Evolutionary conservation across 2,329 filamentous ascomycete species (phyloP), one percentile per base, ranked within the genome.

Genomic region (Exophiala calicioides): DNA sequence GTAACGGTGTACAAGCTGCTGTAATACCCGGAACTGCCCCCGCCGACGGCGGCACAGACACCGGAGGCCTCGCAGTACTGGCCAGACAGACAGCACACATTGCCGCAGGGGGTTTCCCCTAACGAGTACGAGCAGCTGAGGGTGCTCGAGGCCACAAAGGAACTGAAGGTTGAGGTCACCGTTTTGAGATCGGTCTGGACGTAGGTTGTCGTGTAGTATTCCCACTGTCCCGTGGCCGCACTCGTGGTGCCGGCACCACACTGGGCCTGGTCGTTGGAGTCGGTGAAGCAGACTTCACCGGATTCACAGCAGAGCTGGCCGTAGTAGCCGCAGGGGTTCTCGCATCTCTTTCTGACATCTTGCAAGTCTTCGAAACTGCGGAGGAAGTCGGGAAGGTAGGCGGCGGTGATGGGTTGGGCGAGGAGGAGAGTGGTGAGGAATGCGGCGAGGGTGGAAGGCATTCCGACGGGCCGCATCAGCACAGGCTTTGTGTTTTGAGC

Each of bases 201-300:
- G 57, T 68, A 81, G 4, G 76, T 80, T 2, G 77, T 77, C 13
- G 80, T 84, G 58, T 69, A 79, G 63, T 75, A 76, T 52, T 75
- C 61, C 77, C 78, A 82, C 10, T 60, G 59, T 42, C 58, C 65
- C 31, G 52, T 59, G 40, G 54, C 53, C n/a, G 45, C 24, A 8
- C 54, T 58, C 5, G 56, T 58, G 3, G 46, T 39, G 41, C 56
- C 55, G 19, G 57, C 57, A 23, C 61, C 59, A 58, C 77, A 80
- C 53, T 70, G 66, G 29, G 77, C 77, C 61, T 78, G 65, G 48
- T 69, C 64, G 49, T 64, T 65, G 48, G 64, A 56, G 59, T 78
- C 73, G 45, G 77, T 79, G 56, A 66, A 70, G 65, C 77, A 81
- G 39, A 62, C 64, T 54, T 74, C 63, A 31, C 59, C 65, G 3